Evolutionary conservation across 768 basidiomycete species (phyloP).

Genomic region (Zangia roseola): DNA sequence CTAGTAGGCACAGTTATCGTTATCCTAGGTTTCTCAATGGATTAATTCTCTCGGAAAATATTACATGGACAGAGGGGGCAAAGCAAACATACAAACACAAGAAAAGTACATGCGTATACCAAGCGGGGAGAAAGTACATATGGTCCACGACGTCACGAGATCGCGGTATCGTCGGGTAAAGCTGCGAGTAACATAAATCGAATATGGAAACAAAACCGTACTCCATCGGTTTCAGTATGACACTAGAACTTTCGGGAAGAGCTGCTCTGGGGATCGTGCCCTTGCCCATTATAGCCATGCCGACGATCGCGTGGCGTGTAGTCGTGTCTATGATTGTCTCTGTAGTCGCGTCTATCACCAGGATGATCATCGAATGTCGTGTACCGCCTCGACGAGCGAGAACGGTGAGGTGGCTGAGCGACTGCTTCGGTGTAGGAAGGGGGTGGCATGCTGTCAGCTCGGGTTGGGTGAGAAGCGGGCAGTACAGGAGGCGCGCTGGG

Average conservation of each 20-base stretch:
- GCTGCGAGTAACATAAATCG: not conserved
- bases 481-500: constrained; percentile 1
- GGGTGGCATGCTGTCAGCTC: constrained; percentile 1
- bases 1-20: not conserved
- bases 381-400: constrained; percentile 21
- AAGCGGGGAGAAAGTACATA: not conserved
- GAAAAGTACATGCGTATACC: too few species aligned
- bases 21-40: not conserved
- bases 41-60: not conserved
- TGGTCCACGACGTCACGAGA: not conserved
- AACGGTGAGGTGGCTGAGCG: constrained; percentile 10
- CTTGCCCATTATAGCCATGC: constrained; percentile 5
- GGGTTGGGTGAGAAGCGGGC: not conserved
- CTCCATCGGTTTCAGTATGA: not conserved
- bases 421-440: constrained; percentile 24
- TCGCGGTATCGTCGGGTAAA: constrained; percentile 6
- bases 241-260: constrained; percentile 11
- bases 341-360: constrained; percentile 12
- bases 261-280: constrained; percentile 1
- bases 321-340: constrained; percentile 13
- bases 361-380: constrained; percentile 6
- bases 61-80: not conserved
- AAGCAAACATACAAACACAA: too few species aligned
- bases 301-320: constrained; percentile 8
- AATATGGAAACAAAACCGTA: not conserved